A percentile compares a stretch with the other conserved stretches of the same genome.
These are phyloP conservation scores for Umbilicus rupestris DNA, from an alignment of 164 flowering plant species.

Conservation along the genomic window DNA sequence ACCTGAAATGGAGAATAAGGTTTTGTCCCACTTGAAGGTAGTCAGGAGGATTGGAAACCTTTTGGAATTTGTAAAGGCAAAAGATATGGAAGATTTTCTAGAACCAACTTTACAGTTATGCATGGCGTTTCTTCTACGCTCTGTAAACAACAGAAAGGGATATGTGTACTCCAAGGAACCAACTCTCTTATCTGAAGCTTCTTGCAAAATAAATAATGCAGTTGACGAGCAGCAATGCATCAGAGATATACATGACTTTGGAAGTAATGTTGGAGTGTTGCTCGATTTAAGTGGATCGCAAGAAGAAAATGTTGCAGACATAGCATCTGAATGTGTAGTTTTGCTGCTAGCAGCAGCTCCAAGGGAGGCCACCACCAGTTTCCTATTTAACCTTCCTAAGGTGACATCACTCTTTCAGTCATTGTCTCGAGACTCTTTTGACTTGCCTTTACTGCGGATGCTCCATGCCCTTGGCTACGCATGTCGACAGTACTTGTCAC, in stretches of 20 bases:
- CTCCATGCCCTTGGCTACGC: conserved; percentile 74
- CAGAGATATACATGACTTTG: conserved; percentile 68
- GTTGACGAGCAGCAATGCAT: conserved; percentile 45
- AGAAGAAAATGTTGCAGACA: conserved; percentile 44
- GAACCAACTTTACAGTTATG: conserved; percentile 81
- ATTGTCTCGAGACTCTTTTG: conserved; percentile 24
- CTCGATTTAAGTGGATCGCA: conserved; percentile 43
- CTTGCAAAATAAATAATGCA: conserved; percentile 24
- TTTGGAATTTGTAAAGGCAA: conserved; percentile 72
- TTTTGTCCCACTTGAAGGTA: conserved; percentile 70
- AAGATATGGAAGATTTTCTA: conserved; percentile 85
- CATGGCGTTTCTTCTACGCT: conserved; percentile 63
- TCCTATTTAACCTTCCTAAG: conserved; percentile 71
- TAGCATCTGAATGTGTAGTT: conserved; percentile 82
- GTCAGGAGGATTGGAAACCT: conserved; percentile 82
- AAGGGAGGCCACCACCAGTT: conserved; percentile 73
- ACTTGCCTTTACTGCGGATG: conserved; percentile 42
- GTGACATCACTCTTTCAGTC: conserved; percentile 48
- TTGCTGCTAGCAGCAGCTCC: conserved; percentile 70
- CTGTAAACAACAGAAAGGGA: conserved; percentile 38
- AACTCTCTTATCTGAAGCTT: conserved; percentile 35
- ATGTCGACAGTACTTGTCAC: conserved; percentile 60
- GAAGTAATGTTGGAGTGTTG: conserved; percentile 54
- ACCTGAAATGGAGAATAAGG: conserved; percentile 72
- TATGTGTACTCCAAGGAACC: conserved; percentile 47